A percentile compares a stretch with the other conserved stretches of the same genome.
These are phyloP conservation scores for Colletotrichum trifolii DNA, from an alignment of 2,329 filamentous ascomycete genomes.

Conservation along the genomic window DNA sequence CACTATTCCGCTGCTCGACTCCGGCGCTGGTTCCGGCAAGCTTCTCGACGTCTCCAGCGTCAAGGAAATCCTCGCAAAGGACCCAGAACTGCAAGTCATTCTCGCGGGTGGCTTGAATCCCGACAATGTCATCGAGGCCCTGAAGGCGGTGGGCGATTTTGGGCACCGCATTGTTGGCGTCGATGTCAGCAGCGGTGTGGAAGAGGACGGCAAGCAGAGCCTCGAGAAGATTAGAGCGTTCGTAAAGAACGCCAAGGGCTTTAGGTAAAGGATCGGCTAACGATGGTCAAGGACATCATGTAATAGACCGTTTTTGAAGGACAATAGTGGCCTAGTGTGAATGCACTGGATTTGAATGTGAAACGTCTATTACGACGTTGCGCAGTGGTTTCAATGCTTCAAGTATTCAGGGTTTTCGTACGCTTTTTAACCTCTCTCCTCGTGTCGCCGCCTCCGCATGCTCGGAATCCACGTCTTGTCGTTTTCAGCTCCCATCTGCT, in stretches of 20 bases:
- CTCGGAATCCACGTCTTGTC: no score
- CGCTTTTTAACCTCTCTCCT: no score
- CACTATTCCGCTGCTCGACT: slow-evolving; percentile 84
- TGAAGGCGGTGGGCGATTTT: slow-evolving; percentile 70
- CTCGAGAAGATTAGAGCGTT: slow-evolving; percentile 85
- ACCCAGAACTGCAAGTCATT: slow-evolving; percentile 78
- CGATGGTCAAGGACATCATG: background rate
- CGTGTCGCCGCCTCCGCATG: no score
- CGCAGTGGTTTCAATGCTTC: no score
- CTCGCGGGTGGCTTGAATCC: slow-evolving; percentile 88
- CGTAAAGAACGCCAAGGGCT: slow-evolving; percentile 76
- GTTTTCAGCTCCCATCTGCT: no score
- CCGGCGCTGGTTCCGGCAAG: slow-evolving; percentile 85
- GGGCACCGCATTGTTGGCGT: slow-evolving; percentile 78
- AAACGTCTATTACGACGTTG: no score
- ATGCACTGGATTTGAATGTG: no score
- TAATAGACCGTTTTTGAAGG: background rate
- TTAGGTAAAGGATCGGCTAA: slow-evolving; percentile 51
- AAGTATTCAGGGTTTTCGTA: no score
- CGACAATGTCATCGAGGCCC: slow-evolving; percentile 77
- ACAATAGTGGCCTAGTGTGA: no score
- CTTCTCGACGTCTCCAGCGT: slow-evolving; percentile 79
- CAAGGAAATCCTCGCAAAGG: slow-evolving; percentile 71
- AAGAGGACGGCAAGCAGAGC: slow-evolving; percentile 84
- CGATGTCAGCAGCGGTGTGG: slow-evolving; percentile 95